Evolutionary conservation across 805 yeast genomes (phyloP).

Genomic region (Torulaspora delbrueckii): DNA sequence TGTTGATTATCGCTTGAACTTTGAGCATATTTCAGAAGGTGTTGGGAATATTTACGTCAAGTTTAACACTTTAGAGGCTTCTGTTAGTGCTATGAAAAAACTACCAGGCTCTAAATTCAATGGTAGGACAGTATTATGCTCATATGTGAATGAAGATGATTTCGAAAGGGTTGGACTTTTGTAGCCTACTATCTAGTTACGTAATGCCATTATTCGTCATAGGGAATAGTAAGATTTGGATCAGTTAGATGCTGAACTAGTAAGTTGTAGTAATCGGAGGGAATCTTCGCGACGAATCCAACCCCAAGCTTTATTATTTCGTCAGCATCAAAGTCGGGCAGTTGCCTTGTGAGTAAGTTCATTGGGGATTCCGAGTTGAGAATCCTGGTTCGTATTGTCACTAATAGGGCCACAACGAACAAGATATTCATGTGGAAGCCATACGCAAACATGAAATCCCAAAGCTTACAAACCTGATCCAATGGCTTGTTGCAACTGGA

Average conservation of each 20-base stretch:
- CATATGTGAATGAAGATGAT: slow-evolving; percentile 57
- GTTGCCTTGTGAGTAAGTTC: slow-evolving; percentile 58
- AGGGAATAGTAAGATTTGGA: slow-evolving; percentile 16
- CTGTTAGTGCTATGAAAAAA: slow-evolving; percentile 50
- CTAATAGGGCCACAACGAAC: slow-evolving; percentile 77
- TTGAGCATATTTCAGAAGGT: slow-evolving; percentile 47
- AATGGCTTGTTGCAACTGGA: slow-evolving; percentile 88
- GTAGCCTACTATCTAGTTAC: slow-evolving; percentile 5
- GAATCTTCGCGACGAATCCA: slow-evolving; percentile 72
- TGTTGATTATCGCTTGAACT: slow-evolving; percentile 40
- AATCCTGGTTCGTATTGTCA: slow-evolving; percentile 60
- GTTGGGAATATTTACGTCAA: slow-evolving; percentile 70
- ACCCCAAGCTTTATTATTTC: slow-evolving; percentile 74
- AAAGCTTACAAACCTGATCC: slow-evolving; percentile 63
- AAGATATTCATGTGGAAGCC: slow-evolving; percentile 85
- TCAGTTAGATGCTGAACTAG: slow-evolving; percentile 32
- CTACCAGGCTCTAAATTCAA: slow-evolving; percentile 64
- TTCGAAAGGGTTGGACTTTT: slow-evolving; percentile 40
- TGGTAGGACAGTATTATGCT: slow-evolving; percentile 63
- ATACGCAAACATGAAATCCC: slow-evolving; percentile 90
- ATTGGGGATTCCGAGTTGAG: slow-evolving; percentile 59
- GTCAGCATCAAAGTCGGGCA: slow-evolving; percentile 66
- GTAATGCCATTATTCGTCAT: slow-evolving; percentile 7
- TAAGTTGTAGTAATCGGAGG: slow-evolving; percentile 50
- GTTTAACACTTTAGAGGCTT: slow-evolving; percentile 48